Conservation (phyloP, 2,329 filamentous ascomycete genomes). For the Didymella segeticola region DNA sequence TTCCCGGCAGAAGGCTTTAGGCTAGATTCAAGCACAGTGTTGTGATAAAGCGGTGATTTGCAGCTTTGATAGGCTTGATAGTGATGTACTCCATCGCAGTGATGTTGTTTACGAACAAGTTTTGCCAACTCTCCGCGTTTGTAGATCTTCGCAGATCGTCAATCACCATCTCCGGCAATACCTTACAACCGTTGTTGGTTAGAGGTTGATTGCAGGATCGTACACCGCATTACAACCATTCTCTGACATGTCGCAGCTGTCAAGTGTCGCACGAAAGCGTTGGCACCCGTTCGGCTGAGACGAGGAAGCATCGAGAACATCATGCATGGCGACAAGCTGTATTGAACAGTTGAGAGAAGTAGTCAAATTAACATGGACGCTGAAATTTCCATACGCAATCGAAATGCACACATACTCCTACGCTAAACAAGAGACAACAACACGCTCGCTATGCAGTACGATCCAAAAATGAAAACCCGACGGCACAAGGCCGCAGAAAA, state of each 20-base stretch:
- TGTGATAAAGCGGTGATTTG: too few relatives aligned
- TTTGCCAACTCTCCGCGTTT: too few relatives aligned
- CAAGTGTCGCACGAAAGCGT: constrained; percentile 5
- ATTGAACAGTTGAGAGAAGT: not conserved
- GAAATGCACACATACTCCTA: not conserved
- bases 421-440: constrained; percentile 9
- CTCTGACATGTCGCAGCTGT: constrained; percentile 9
- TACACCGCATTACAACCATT: not conserved
- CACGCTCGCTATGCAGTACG: constrained; percentile 5
- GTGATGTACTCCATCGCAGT: too few relatives aligned
- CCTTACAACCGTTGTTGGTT: too few relatives aligned
- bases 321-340: not conserved
- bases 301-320: not conserved
- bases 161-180: too few relatives aligned
- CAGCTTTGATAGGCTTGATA: too few relatives aligned
- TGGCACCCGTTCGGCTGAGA: not conserved
- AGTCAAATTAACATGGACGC: not conserved
- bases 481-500: too few relatives aligned
- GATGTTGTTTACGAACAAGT: too few relatives aligned
- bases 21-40: not conserved
- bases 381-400: not conserved
- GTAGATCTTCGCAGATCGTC: too few relatives aligned
- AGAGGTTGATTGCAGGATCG: not conserved
- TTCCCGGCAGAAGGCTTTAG: not conserved
- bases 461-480: not conserved